Conservation (phyloP, 2,329 filamentous ascomycete species). For the Fusarium chlamydosporum region DNA sequence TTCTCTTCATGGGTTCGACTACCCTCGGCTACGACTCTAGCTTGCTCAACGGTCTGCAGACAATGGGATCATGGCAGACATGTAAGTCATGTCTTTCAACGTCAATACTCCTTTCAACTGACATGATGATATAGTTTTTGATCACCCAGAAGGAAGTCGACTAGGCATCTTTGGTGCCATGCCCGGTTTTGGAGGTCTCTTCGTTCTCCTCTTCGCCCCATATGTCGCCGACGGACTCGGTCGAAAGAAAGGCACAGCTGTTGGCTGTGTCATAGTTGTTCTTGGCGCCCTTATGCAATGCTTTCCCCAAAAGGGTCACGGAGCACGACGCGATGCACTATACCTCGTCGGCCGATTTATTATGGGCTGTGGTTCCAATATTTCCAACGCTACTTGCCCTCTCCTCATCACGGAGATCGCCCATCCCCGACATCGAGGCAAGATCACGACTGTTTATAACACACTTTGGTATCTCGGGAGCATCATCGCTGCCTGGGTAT, state of each 20-base stretch:
- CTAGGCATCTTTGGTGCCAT: slow-evolving; percentile 49
- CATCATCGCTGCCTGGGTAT: slow-evolving; percentile 44
- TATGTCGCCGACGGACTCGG: slow-evolving; percentile 48
- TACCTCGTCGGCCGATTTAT: slow-evolving; percentile 46
- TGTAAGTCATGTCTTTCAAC: slow-evolving; percentile 14
- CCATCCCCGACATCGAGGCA: slow-evolving; percentile 43
- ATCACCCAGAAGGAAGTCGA: slow-evolving; percentile 44
- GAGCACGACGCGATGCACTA: slow-evolving; percentile 33
- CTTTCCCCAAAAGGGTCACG: slow-evolving; percentile 30
- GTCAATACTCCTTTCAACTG: not conserved
- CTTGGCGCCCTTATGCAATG: slow-evolving; percentile 45
- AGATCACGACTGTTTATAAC: slow-evolving; percentile 47
- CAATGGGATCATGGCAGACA: slow-evolving; percentile 43
- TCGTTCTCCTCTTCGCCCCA: slow-evolving; percentile 47
- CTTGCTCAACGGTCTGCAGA: slow-evolving; percentile 44
- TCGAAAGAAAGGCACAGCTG: slow-evolving; percentile 43
- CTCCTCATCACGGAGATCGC: slow-evolving; percentile 47
- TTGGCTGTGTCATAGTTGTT: slow-evolving; percentile 42
- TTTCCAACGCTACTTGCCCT: slow-evolving; percentile 46
- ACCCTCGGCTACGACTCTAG: slow-evolving; percentile 44
- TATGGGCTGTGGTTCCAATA: slow-evolving; percentile 47
- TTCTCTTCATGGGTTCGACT: slow-evolving; percentile 47
- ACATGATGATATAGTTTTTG: slow-evolving; percentile 34
- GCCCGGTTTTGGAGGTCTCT: slow-evolving; percentile 46
- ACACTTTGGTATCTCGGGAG: slow-evolving; percentile 47